phyloP scores from a whole-genome alignment of 1,284 basidiomycete genomes.

The Rhodotorula sp. region DNA sequence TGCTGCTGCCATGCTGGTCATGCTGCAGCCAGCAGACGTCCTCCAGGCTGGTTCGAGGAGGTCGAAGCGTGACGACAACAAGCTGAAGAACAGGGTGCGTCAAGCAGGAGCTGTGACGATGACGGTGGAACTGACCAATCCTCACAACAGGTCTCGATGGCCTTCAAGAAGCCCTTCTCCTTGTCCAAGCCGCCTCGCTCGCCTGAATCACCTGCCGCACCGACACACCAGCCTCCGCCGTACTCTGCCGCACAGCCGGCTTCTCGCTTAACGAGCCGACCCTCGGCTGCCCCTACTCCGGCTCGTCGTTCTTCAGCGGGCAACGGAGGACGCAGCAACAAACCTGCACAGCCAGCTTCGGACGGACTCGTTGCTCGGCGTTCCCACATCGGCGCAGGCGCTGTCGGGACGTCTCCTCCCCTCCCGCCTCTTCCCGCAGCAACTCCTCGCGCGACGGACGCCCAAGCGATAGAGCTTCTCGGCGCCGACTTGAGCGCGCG shows the following conservation, averaged over 20 bases:
- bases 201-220: slow-evolving; percentile 2
- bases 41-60: slow-evolving; percentile 23
- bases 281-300: background rate
- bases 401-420: slow-evolving; percentile 17
- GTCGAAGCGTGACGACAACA: slow-evolving; percentile 11
- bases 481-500: background rate
- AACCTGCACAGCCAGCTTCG: background rate
- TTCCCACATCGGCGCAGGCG: slow-evolving; percentile 10
- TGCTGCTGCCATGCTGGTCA: slow-evolving; percentile 1
- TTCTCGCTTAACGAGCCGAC: background rate
- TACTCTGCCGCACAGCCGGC: background rate
- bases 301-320: background rate
- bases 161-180: slow-evolving; percentile 23
- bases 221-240: background rate
- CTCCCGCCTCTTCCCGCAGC: slow-evolving; percentile 15
- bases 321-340: slow-evolving; percentile 4
- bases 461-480: background rate
- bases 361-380: slow-evolving; percentile 12
- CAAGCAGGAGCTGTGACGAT: background rate
- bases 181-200: background rate
- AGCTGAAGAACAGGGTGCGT: slow-evolving; percentile 26
- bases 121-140: background rate
- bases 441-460: background rate
- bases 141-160: slow-evolving; percentile 15
- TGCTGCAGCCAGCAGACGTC: background rate